Evolutionary conservation across 768 basidiomycete species (phyloP).

Genomic region (Boletus speciosus): DNA sequence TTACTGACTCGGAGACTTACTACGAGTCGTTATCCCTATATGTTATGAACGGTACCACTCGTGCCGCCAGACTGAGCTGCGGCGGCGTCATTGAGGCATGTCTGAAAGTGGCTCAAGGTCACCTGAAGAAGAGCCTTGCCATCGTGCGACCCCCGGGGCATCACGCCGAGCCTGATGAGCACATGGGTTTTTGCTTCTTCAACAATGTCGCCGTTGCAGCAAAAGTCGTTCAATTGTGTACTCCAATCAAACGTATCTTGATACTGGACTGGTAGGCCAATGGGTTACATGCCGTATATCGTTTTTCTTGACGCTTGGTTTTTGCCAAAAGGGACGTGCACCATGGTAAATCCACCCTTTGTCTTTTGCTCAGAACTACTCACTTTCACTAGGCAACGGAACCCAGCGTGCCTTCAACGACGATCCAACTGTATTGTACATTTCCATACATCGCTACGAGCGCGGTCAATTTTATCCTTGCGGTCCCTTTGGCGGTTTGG

Average conservation of each 20-base stretch:
- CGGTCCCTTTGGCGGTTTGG: constrained; percentile 83
- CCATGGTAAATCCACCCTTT: constrained; percentile 56
- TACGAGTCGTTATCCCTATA: constrained; percentile 94
- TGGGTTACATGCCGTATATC: background rate
- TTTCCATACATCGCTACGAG: constrained; percentile 95
- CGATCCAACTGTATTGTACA: constrained; percentile 86
- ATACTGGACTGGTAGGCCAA: constrained; percentile 89
- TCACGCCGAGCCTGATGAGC: constrained; percentile 96
- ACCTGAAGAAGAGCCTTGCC: constrained; percentile 84
- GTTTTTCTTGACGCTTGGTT: constrained; percentile 8
- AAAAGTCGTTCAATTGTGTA: constrained; percentile 69
- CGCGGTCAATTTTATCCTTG: constrained; percentile 90
- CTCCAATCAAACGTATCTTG: constrained; percentile 72
- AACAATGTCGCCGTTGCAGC: constrained; percentile 97
- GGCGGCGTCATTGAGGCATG: constrained; percentile 93
- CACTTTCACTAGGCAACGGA: constrained; percentile 71
- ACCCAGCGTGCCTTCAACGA: constrained; percentile 96
- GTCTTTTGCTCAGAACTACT: background rate
- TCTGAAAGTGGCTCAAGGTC: constrained; percentile 76
- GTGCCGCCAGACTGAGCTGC: constrained; percentile 82
- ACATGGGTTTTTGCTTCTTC: constrained; percentile 99
- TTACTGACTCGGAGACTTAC: constrained; percentile 70
- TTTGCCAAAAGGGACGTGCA: constrained; percentile 80
- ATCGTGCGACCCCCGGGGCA: constrained; percentile 97
- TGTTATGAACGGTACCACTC: constrained; percentile 80